A percentile compares a stretch with the other conserved stretches of the same genome.
Evolutionary conservation across 2,329 filamentous ascomycete genomes (phyloP).

Genomic region (Thermomyces lanuginosus): DNA sequence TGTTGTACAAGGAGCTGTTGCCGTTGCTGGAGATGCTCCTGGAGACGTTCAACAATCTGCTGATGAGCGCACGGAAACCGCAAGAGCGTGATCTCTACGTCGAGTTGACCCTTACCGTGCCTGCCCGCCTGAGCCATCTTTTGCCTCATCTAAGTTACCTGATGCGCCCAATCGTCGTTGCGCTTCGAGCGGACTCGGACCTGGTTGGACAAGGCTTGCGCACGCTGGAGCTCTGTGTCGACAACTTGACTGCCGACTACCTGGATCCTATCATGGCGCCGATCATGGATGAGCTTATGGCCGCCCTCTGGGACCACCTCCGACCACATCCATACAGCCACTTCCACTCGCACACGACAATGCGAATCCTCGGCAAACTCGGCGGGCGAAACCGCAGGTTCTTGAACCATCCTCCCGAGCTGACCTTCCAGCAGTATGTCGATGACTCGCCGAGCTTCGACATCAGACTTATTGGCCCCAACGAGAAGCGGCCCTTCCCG

Average conservation of each 20-base stretch:
- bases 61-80: conserved; percentile 78
- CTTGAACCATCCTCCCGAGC: conserved; percentile 71
- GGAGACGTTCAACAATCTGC: conserved; percentile 87
- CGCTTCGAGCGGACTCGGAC: conserved; percentile 76
- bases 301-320: conserved; percentile 87
- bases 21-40: conserved; percentile 93
- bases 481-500: conserved; percentile 75
- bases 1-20: conserved; percentile 94
- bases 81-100: conserved; percentile 91
- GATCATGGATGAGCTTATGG: conserved; percentile 97
- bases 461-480: conserved; percentile 73
- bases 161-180: conserved; percentile 95
- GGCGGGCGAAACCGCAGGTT: conserved; percentile 92
- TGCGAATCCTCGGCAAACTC: conserved; percentile 91
- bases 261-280: conserved; percentile 98
- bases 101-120: conserved; percentile 89
- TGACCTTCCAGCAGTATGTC: conserved; percentile 68
- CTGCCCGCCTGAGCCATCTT: conserved; percentile 81
- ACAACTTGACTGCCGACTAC: conserved; percentile 95
- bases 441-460: conserved; percentile 83
- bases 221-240: conserved; percentile 89
- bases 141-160: conserved; percentile 89
- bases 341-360: conserved; percentile 93
- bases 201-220: conserved; percentile 85
- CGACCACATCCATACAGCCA: conserved; percentile 90